phyloP scores from a whole-genome alignment of 2,329 filamentous ascomycete species.

The Aspergillus carbonarius region DNA sequence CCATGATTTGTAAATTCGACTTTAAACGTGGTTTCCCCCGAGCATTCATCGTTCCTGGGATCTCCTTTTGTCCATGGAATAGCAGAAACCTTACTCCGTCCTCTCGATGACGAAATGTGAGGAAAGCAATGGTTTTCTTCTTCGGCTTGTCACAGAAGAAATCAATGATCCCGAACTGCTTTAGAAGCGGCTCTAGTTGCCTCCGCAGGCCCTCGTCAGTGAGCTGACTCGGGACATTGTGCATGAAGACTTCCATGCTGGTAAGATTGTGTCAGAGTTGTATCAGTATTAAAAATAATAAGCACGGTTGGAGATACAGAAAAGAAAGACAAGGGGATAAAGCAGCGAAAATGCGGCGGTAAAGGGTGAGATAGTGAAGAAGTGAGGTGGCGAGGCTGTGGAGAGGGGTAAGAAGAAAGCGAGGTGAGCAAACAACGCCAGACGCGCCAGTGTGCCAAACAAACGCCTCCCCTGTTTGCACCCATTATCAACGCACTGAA shows the following conservation, averaged over 20 bases:
- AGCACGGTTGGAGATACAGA: no score
- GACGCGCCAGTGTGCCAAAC: no score
- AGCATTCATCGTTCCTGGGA: background rate
- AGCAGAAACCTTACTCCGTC: conserved; percentile 48
- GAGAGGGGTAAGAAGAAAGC: no score
- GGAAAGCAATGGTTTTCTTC: conserved; percentile 41
- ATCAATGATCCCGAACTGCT: conserved; percentile 38
- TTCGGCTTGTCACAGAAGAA: conserved; percentile 48
- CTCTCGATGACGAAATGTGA: conserved; percentile 46
- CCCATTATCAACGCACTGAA: no score
- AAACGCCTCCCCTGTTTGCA: no score
- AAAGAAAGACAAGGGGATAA: background rate
- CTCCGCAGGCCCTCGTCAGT: background rate
- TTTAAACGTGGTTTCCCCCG: background rate
- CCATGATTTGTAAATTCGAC: conserved; percentile 20
- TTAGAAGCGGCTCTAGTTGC: background rate
- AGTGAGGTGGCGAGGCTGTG: no score
- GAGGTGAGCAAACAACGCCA: no score
- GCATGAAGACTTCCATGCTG: background rate
- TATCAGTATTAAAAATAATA: no score
- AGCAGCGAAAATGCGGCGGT: background rate
- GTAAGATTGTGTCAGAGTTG: no score
- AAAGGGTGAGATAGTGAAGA: no score
- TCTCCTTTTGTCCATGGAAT: conserved; percentile 24
- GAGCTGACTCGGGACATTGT: background rate